Conservation (phyloP, 768 basidiomycete species). For the Tremella yokohamensis region DNA sequence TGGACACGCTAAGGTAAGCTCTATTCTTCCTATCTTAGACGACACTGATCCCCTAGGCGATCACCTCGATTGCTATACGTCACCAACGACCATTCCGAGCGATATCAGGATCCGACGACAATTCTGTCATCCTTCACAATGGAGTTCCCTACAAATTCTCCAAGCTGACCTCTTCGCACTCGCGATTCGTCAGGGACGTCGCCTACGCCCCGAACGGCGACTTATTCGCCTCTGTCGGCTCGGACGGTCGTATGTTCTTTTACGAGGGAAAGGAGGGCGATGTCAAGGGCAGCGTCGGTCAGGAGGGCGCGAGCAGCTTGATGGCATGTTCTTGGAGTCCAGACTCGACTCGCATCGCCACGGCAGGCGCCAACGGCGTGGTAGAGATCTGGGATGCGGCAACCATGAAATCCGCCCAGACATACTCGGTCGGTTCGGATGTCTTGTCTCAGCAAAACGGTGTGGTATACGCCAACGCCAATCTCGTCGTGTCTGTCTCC, state of each 20-base stretch:
- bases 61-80: slow-evolving; percentile 85
- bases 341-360: slow-evolving; percentile 68
- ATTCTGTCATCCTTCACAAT: slow-evolving; percentile 74
- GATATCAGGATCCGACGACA: slow-evolving; percentile 80
- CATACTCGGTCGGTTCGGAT: slow-evolving; percentile 72
- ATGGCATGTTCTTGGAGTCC: slow-evolving; percentile 67
- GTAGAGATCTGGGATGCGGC: slow-evolving; percentile 88
- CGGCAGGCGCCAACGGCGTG: slow-evolving; percentile 79
- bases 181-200: slow-evolving; percentile 88
- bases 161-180: slow-evolving; percentile 78
- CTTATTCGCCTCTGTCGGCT: slow-evolving; percentile 80
- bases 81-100: slow-evolving; percentile 87
- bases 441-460: slow-evolving; percentile 77
- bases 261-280: slow-evolving; percentile 90
- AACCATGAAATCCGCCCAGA: slow-evolving; percentile 62
- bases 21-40: slow-evolving; percentile 3
- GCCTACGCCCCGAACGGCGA: slow-evolving; percentile 76
- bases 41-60: slow-evolving; percentile 54
- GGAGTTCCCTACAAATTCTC: slow-evolving; percentile 89
- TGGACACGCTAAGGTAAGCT: slow-evolving; percentile 76
- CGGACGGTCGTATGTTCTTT: slow-evolving; percentile 75
- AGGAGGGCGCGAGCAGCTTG: slow-evolving; percentile 35
- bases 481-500: slow-evolving; percentile 75
- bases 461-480: slow-evolving; percentile 71
- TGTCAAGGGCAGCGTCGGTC: slow-evolving; percentile 58